Evolutionary conservation across 129 eudicot genomes (phyloP), one percentile per base, ranked within the genome.

Genomic region (Flaveria sonorensis): DNA sequence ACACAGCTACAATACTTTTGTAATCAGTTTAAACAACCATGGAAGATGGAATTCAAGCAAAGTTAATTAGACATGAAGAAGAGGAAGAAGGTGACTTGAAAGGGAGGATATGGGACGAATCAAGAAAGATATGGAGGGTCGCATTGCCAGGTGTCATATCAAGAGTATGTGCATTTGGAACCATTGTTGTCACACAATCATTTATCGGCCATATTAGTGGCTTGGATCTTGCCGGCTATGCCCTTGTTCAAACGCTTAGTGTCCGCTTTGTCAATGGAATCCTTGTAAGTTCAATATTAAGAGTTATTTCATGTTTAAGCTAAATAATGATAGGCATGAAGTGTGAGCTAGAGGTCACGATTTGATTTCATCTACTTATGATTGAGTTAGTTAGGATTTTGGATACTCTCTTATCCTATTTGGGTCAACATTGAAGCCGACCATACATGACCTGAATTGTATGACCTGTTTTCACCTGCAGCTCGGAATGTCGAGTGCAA

Each of bases 401-500:
- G 47, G 61, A 20, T 71, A 14, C n/a, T 24, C 10, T 28, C 55
- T 50, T n/a, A 51, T 50, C 47, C 55, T 20, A 28, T 28, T 3
- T 2, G 11, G 50, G 7, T 19, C 75, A 57, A 57, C 2, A 57
- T 57, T 52, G 23, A 52, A 52, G 62, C 28, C 14, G n/a, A 9
- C 62, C 12, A 56, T 19, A 18, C 20, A 15, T 71, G 75, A 28
- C 46, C 46, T 13, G 32, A 53, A 36, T 45, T 45, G 7, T 45
- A 45, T 11, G 0, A 62, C 3, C 15, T 46, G 48, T 62, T 75
- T 61, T 46, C 28, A 28, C 42, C 26, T 20, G 48, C 85, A 90
- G 96, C 64, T 90, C 24, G 96, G 96, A 82, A 90, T 87, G 96
- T 85, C 96, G 20, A 89, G 96, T 77, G 92, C 91, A 70, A 89